These are phyloP conservation scores for Monosporozyma aerobia DNA, from an alignment of 805 yeast species.

Conservation along the genomic window DNA sequence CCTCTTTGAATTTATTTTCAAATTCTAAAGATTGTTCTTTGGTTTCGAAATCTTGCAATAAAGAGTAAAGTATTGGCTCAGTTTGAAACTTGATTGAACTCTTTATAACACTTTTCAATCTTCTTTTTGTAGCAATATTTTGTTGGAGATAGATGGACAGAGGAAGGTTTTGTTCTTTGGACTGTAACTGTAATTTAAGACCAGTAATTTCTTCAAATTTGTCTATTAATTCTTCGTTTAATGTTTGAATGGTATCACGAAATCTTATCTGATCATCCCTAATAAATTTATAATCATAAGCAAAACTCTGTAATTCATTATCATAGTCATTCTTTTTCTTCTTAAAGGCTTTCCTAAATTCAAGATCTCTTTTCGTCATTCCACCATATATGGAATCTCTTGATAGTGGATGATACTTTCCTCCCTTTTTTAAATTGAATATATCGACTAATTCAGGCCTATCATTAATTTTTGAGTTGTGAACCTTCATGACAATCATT, in stretches of 20 bases:
- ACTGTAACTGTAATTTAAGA: constrained; percentile 16
- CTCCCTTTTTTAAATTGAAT: constrained; percentile 5
- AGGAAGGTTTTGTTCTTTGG: constrained; percentile 13
- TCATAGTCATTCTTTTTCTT: constrained; percentile 11
- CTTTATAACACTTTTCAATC: constrained; percentile 13
- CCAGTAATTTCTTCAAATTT: constrained; percentile 19
- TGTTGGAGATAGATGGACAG: constrained; percentile 20
- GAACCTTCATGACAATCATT: constrained; percentile 33
- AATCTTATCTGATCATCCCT: constrained; percentile 21
- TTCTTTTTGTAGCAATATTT: constrained; percentile 11
- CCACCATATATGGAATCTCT: not conserved
- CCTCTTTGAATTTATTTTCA: constrained; percentile 9
- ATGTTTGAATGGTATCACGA: constrained; percentile 14
- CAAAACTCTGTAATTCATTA: constrained; percentile 11
- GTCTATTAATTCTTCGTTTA: constrained; percentile 16
- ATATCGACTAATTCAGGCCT: constrained; percentile 22
- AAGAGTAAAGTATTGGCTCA: not conserved
- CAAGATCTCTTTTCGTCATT: not conserved
- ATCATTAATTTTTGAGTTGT: constrained; percentile 27
- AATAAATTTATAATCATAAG: constrained; percentile 20
- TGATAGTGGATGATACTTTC: not conserved
- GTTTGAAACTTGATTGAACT: constrained; percentile 16
- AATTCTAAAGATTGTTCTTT: constrained; percentile 11
- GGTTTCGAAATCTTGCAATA: constrained; percentile 19
- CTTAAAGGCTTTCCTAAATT: constrained; percentile 1